Percentiles rank a stretch among this genome's conserved stretches.
phyloP scores from a whole-genome alignment of 352 stramenopile genomes.

The Phytophthora niederhauseri region DNA sequence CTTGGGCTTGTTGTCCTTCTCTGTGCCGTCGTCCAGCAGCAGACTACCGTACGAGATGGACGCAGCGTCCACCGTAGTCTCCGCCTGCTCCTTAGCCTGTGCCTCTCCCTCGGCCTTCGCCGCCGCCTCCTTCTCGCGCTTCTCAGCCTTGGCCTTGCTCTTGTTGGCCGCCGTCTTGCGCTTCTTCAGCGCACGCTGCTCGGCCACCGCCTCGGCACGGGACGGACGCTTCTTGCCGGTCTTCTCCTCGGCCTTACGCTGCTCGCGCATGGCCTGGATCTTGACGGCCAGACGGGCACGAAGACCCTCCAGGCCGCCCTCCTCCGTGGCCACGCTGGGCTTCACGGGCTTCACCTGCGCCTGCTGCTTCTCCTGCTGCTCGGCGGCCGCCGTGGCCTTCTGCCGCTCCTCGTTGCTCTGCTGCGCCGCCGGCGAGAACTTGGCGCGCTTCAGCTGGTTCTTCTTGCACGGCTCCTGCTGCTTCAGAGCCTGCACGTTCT shows the following conservation, averaged over 20 bases:
- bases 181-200: conserved; percentile 43
- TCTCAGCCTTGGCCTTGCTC: conserved; percentile 52
- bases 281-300: conserved; percentile 71
- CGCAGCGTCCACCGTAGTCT: conserved; percentile 24
- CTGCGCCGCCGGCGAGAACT: conserved; percentile 68
- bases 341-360: conserved; percentile 44
- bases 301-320: conserved; percentile 60
- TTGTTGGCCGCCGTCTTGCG: conserved; percentile 59
- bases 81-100: conserved; percentile 22
- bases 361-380: conserved; percentile 55
- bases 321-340: conserved; percentile 39
- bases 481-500: conserved; percentile 64
- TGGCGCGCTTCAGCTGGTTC: conserved; percentile 63
- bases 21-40: conserved; percentile 61
- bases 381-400: conserved; percentile 48
- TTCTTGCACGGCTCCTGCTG: conserved; percentile 66
- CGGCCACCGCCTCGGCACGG: conserved; percentile 29
- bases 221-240: conserved; percentile 58
- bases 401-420: conserved; percentile 71
- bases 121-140: conserved; percentile 47
- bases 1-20: conserved; percentile 59
- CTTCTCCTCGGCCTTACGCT: conserved; percentile 75
- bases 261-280: conserved; percentile 72
- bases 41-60: conserved; percentile 84
- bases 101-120: conserved; percentile 14